These are phyloP conservation scores for Aureobasidium namibiae DNA, from an alignment of 2,329 filamentous ascomycete genomes.

Conservation along the genomic window DNA sequence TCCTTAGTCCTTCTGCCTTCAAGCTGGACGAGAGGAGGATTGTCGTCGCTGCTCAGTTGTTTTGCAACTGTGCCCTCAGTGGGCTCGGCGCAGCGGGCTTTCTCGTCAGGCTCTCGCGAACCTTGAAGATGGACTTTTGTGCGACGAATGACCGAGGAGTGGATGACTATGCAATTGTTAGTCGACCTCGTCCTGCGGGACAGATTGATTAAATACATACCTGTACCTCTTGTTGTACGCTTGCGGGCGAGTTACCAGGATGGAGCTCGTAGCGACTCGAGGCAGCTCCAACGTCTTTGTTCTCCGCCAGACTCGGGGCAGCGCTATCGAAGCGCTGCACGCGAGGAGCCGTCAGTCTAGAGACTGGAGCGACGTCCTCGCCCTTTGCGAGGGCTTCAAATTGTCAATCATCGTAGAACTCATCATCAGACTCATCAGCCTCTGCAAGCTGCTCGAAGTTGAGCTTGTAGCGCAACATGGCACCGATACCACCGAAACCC, in stretches of 20 bases:
- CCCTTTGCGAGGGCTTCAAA: constrained; percentile 59
- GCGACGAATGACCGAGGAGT: constrained; percentile 11
- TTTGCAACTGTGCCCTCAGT: constrained; percentile 11
- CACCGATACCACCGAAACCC: constrained; percentile 96
- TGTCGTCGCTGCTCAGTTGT: constrained; percentile 9
- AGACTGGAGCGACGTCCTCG: constrained; percentile 70
- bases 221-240: constrained; percentile 11
- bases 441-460: constrained; percentile 99
- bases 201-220: background rate
- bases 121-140: constrained; percentile 9
- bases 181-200: background rate
- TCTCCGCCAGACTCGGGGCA: constrained; percentile 12
- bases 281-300: constrained; percentile 11
- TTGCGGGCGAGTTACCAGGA: constrained; percentile 11
- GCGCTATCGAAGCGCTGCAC: constrained; percentile 25
- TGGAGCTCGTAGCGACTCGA: constrained; percentile 10
- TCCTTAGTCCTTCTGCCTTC: constrained; percentile 8
- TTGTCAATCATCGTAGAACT: constrained; percentile 68
- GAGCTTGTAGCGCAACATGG: constrained; percentile 97
- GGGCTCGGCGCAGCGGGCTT: constrained; percentile 15
- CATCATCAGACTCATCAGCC: constrained; percentile 62
- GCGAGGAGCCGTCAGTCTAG: constrained; percentile 49
- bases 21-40: constrained; percentile 6
- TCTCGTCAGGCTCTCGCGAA: constrained; percentile 11
- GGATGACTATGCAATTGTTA: constrained; percentile 1